These are phyloP conservation scores for Themeda triandra DNA, from an alignment of 176 grass and related monocot genomes.

Conservation along the genomic window DNA sequence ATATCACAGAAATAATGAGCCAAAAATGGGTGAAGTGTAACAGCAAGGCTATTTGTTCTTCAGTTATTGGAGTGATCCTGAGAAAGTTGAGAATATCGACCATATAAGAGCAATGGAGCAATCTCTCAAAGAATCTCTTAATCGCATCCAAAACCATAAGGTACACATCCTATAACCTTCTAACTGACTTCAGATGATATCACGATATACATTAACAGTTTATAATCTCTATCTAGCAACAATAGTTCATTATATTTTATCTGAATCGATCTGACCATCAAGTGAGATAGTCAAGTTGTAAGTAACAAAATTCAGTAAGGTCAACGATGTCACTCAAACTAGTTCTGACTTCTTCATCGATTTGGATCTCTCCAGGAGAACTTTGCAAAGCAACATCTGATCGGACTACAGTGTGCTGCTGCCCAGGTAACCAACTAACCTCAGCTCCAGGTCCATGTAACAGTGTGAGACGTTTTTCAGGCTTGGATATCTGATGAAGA, in stretches of 20 bases:
- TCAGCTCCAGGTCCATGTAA: background rate
- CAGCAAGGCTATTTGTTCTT: constrained; percentile 25
- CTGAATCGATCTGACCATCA: background rate
- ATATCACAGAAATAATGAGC: constrained; percentile 6
- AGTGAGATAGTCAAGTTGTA: background rate
- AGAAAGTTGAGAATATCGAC: constrained; percentile 60
- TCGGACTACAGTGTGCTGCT: constrained; percentile 55
- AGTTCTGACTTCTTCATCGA: constrained; percentile 9
- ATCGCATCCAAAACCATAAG: constrained; percentile 57
- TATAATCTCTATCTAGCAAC: background rate
- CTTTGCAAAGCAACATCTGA: constrained; percentile 57
- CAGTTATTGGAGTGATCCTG: constrained; percentile 74
- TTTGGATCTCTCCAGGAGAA: constrained; percentile 42
- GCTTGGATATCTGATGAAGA: constrained; percentile 13
- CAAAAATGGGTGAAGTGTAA: background rate
- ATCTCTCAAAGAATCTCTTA: constrained; percentile 64
- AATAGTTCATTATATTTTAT: background rate
- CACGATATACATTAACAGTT: background rate
- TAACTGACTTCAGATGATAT: background rate
- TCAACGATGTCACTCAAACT: background rate
- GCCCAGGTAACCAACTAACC: constrained; percentile 40
- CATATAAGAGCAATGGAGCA: constrained; percentile 78
- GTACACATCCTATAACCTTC: constrained; percentile 18
- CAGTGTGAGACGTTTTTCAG: background rate
- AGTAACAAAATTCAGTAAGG: background rate